Base-by-base conservation (phyloP, 1,139 yeast species). In the Debaryomycetaceae sp. region DNA sequence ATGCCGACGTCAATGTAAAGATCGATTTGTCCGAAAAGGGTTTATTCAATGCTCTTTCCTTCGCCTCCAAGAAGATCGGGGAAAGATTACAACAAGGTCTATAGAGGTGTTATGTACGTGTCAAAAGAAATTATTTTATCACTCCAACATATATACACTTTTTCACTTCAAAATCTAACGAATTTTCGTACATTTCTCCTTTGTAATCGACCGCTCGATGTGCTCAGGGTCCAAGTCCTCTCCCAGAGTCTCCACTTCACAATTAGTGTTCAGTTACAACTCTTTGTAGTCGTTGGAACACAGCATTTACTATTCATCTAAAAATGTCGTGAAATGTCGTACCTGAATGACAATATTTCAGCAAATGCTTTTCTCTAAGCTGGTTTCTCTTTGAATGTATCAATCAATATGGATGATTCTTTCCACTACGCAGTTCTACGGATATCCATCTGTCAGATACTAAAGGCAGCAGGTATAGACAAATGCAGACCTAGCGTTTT, bases 11-110 rank as follows among this genome's bases (percentile, higher is more conserved):
- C 53, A 76, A 82, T 55, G 29, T 17, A 7, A 77, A 79, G 51
- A 78, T 91, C 47, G 98, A 92, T 54, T 68, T 91, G 40, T 78
- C 83, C 46, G 98, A 92, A 63, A 87, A 83, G 63, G 96, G 98
- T 40, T 65, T 92, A 46, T 73, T 86, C 64, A 87, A 82, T 61
- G 96, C 96, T 17, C 87, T 88, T 69, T 86, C 89, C 38, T 84
- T 91, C 65, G 98, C 97, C 17, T 82, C 82, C 52, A 88, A 87
- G 56, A 87, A 84, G 63, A 68, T 91, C 41, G 83, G 95, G 42
- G 96, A 91, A 61, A 81, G 88, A 59, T 75, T 89, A 54, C 95
- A 87, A 65, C 95, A 86, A 74, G 82, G 83, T 33, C 72, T 78
- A 53, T 78, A 64, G 47, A 11, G 6, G 26, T 22, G 11, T 22